A percentile compares a stretch with the other conserved stretches of the same genome.
phyloP scores from a whole-genome alignment of 768 basidiomycete species.

The Collybia sp. region DNA sequence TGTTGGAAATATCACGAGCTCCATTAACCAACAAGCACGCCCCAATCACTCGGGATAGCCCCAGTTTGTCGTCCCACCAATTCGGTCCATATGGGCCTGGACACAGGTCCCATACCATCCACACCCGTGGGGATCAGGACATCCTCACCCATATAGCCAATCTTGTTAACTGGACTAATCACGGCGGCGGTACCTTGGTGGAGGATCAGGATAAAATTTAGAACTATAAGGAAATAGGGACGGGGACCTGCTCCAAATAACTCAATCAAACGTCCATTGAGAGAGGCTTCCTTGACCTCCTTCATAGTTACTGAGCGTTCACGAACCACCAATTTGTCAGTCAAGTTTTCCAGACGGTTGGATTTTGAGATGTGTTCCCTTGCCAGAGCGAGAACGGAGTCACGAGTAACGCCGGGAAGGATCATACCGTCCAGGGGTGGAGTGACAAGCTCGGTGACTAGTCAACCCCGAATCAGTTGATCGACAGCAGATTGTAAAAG shows the following conservation, averaged over 20 bases:
- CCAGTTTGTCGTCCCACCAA: conserved; percentile 84
- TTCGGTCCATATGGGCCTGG: conserved; percentile 62
- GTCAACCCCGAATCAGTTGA: not conserved
- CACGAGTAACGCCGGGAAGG: conserved; percentile 88
- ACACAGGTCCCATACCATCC: conserved; percentile 80
- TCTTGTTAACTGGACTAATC: conserved; percentile 64
- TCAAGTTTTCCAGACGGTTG: conserved; percentile 40
- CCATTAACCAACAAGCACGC: conserved; percentile 39
- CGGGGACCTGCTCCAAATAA: conserved; percentile 72
- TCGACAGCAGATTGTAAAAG: not conserved
- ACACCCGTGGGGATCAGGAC: conserved; percentile 58
- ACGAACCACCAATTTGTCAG: conserved; percentile 51
- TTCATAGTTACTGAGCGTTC: conserved; percentile 75
- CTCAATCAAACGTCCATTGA: conserved; percentile 69
- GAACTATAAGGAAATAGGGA: conserved; percentile 1
- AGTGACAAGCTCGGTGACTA: conserved; percentile 80
- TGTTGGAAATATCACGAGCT: too few species aligned
- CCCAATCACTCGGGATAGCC: conserved; percentile 75
- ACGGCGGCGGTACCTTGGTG: conserved; percentile 66
- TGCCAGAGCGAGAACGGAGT: conserved; percentile 73
- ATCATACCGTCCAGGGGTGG: conserved; percentile 90
- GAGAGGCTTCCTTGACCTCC: conserved; percentile 57
- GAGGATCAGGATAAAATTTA: conserved; percentile 22
- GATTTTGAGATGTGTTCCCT: conserved; percentile 53
- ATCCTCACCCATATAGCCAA: conserved; percentile 69